A percentile compares a stretch with the other conserved stretches of the same genome.
phyloP scores from a whole-genome alignment of 1,284 basidiomycete species.

The Marasmius oreades region DNA sequence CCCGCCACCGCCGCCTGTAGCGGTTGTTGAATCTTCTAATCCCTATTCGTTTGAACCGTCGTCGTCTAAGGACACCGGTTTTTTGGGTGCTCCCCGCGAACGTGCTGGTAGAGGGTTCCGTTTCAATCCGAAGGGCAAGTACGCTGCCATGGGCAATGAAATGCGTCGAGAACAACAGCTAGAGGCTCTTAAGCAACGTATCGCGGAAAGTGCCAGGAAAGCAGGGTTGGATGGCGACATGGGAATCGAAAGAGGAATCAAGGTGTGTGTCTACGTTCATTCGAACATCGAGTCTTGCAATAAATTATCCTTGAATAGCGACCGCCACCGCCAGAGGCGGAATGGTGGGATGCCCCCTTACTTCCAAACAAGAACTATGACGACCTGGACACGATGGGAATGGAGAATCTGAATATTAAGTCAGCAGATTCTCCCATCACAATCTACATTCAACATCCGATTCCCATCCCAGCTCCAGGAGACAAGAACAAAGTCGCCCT shows the following conservation, averaged over 20 bases:
- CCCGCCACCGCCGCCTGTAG: constrained; percentile 51
- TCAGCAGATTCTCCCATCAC: constrained; percentile 77
- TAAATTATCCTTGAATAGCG: constrained; percentile 41
- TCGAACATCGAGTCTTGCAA: background rate
- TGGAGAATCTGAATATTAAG: constrained; percentile 58
- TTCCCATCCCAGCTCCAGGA: constrained; percentile 88
- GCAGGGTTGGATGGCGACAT: constrained; percentile 93
- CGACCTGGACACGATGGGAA: constrained; percentile 55
- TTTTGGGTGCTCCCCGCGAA: constrained; percentile 70
- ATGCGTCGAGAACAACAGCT: constrained; percentile 83
- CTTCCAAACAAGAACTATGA: constrained; percentile 79
- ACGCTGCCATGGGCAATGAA: constrained; percentile 80
- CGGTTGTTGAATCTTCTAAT: constrained; percentile 50
- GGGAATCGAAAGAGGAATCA: constrained; percentile 86
- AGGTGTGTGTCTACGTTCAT: constrained; percentile 43
- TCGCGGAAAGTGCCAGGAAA: constrained; percentile 88
- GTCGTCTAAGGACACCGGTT: constrained; percentile 51
- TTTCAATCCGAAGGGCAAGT: constrained; percentile 91
- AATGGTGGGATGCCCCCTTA: constrained; percentile 98
- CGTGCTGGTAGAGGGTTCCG: constrained; percentile 70
- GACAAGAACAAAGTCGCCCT: constrained; percentile 77
- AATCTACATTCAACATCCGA: constrained; percentile 94
- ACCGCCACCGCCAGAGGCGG: constrained; percentile 81
- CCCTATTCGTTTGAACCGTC: constrained; percentile 58
- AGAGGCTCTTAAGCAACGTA: constrained; percentile 89